Conservation (phyloP, 148 eudicot species). For the Agrostemma githago region DNA sequence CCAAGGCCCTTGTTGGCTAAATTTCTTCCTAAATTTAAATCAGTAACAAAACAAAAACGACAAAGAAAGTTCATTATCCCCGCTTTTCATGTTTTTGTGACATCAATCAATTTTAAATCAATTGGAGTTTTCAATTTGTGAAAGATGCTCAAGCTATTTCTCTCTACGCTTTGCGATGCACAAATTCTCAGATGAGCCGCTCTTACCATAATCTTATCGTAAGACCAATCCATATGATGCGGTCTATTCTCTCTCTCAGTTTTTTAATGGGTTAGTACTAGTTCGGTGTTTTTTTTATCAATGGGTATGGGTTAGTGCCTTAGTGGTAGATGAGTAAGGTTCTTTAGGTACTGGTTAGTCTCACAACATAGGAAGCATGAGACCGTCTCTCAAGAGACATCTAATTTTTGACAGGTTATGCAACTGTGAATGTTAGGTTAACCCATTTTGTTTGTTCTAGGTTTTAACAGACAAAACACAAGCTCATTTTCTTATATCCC, state of each 20-base stretch:
- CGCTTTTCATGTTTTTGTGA: neutral
- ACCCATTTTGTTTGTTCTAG: neutral
- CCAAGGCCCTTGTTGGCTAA: neutral
- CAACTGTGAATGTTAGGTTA: no score
- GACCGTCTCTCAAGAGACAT: neutral
- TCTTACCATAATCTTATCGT: no score
- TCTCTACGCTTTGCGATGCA: neutral
- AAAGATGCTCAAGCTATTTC: neutral
- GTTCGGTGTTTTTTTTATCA: no score
- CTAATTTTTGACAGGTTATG: no score
- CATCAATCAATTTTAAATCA: neutral
- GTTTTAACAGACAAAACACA: neutral
- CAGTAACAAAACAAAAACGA: neutral
- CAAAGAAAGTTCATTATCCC: neutral
- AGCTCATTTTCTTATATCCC: neutral
- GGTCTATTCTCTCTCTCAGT: no score
- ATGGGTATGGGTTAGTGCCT: no score
- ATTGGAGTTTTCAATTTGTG: neutral
- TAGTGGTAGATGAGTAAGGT: no score
- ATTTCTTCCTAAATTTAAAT: neutral
- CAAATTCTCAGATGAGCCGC: no score
- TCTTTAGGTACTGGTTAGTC: no score
- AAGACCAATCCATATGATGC: no score
- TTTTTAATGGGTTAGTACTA: no score
- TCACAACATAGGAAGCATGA: no score